Conservation (phyloP, 1,284 basidiomycete genomes). For the Cutaneotrichosporon dermatis region DNA sequence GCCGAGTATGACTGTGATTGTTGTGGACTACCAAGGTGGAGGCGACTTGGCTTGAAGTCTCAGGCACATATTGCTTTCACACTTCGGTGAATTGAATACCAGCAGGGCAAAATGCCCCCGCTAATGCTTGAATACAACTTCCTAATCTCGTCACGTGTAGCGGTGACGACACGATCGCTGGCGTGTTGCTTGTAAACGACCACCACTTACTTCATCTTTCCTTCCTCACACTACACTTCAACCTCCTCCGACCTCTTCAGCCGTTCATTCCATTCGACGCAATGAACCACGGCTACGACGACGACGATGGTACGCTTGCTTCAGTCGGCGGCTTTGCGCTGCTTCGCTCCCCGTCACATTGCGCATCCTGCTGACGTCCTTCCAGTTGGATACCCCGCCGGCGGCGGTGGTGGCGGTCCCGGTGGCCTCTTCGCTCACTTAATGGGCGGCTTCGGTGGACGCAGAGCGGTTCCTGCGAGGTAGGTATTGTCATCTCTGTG, state of each 20-base stretch:
- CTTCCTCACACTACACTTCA: background rate
- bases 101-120: background rate
- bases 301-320: conserved; percentile 33
- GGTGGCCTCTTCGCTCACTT: conserved; percentile 30
- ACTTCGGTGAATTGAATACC: no score
- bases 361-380: no score
- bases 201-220: background rate
- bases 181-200: background rate
- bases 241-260: background rate
- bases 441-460: conserved; percentile 28
- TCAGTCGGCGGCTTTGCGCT: no score
- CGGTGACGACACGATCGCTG: conserved; percentile 13
- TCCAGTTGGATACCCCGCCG: no score
- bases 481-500: conserved; percentile 13
- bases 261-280: conserved; percentile 3
- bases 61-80: no score
- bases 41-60: no score
- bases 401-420: conserved; percentile 17
- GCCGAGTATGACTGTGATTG: no score
- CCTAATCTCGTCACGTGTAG: conserved; percentile 6
- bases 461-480: conserved; percentile 21
- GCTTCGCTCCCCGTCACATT: no score
- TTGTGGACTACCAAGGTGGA: no score
- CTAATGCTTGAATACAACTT: background rate
- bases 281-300: conserved; percentile 49